Base-by-base conservation (phyloP, 495 filamentous ascomycete genomes). In the Lasiosphaeria miniovina region DNA sequence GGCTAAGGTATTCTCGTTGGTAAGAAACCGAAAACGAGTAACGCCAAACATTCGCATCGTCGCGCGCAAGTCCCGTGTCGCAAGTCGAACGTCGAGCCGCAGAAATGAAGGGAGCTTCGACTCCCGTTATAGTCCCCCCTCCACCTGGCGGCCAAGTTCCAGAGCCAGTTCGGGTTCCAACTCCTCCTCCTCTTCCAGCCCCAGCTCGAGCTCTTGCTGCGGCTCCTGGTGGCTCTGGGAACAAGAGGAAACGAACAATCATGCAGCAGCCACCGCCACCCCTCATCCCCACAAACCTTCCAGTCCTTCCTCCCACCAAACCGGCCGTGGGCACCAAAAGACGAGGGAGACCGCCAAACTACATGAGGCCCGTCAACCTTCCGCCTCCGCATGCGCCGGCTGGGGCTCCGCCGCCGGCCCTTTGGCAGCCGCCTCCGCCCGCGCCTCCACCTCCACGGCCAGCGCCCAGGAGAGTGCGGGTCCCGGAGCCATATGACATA, bases 301-400 rank as follows among this genome's bases (percentile, higher is more conserved):
- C 51, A 32, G 33, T 53, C 49, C 50, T 54, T 52, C 35, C 46
- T 34, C 36, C 61, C 14, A 10, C 61, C 55, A 10, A 49, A 11
- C 2, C 38, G 33, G 40, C 53, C 36, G 54, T 54, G 57, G 36
- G 31, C 40, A 11, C 38, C 15, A 46, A 12, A 12, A 41, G 43
- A 14, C 12, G 43, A 46, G 15, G 15, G 43, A 46, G 43, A 46
- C 43, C 12, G 43, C 12, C 43, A 5, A n/a, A 46, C 12, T n/a
- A 46, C 1, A 14, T 12, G 34, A 40, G 15, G 3, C 17, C 55
- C 12, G 8, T 24, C 46, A 33, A 35, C 50, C 50, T 4, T 12
- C 50, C 50, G 10, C 50, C 50, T 4, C 11, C 15, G n/a, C 11
- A 50, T 4, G 10, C 9, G 48, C 48, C 9, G 24, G 10, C 15